Evolutionary conservation across 192 early-diverging fungal species (phyloP).

Genomic region (Coemansia sp.): DNA sequence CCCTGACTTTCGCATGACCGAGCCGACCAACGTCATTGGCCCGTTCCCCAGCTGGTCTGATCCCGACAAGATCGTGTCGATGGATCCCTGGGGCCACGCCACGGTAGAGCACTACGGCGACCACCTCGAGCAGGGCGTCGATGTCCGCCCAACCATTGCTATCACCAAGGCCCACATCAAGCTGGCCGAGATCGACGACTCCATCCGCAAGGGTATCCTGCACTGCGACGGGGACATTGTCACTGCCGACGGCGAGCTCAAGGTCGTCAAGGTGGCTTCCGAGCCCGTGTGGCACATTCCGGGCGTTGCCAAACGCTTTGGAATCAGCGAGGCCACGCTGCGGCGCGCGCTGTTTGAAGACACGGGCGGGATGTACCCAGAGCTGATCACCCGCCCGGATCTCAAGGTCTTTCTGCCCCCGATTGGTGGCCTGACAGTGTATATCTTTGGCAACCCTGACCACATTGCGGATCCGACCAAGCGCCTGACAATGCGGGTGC

Average conservation of each 20-base stretch:
- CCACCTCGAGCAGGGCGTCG: conserved; percentile 67
- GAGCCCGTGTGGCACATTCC: conserved; percentile 96
- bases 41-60: conserved; percentile 80
- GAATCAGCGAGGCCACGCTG: conserved; percentile 79
- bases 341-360: conserved; percentile 87
- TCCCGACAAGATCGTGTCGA: conserved; percentile 85
- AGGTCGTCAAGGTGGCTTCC: conserved; percentile 88
- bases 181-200: conserved; percentile 82
- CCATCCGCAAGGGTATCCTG: conserved; percentile 61
- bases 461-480: conserved; percentile 79
- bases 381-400: conserved; percentile 89
- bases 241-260: conserved; percentile 74
- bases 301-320: conserved; percentile 85
- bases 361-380: conserved; percentile 94
- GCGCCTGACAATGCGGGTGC: conserved; percentile 80
- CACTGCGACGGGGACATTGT: conserved; percentile 82
- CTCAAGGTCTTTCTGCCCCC: conserved; percentile 93
- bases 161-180: conserved; percentile 96
- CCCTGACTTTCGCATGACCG: conserved; percentile 84
- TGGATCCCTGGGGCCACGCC: conserved; percentile 92
- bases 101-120: conserved; percentile 60
- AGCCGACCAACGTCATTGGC: conserved; percentile 79
- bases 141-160: conserved; percentile 88
- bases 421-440: conserved; percentile 88
- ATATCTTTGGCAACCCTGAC: conserved; percentile 88